Percentiles rank a stretch among this genome's conserved stretches.
phyloP scores from a whole-genome alignment of 2,329 filamentous ascomycete species.

The Aspergillus pseudoterreus region DNA sequence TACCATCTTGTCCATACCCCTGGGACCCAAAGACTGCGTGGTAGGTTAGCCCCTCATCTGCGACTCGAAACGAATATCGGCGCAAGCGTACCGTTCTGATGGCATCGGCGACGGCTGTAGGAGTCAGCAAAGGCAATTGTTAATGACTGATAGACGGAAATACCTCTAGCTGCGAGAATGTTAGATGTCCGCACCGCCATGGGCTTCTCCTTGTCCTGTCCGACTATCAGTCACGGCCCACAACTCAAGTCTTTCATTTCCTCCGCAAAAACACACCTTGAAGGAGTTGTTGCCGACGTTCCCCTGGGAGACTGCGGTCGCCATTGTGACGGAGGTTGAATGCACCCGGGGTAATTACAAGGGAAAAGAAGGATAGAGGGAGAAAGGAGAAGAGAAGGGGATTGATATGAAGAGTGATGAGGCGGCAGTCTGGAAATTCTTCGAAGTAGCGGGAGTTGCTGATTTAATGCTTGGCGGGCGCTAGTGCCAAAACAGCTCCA shows the following conservation, averaged over 20 bases:
- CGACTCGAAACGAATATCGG: constrained; percentile 8
- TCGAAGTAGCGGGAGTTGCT: constrained; percentile 27
- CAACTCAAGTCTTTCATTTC: constrained; percentile 20
- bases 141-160: constrained; percentile 17
- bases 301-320: constrained; percentile 44
- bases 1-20: constrained; percentile 98
- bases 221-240: constrained; percentile 38
- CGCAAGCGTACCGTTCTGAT: constrained; percentile 68
- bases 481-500: constrained; percentile 35
- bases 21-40: constrained; percentile 74
- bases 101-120: constrained; percentile 88
- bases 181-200: constrained; percentile 94
- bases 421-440: constrained; percentile 33
- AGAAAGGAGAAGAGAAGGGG: constrained; percentile 18
- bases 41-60: constrained; percentile 38
- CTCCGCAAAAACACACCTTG: constrained; percentile 48
- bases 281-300: constrained; percentile 62
- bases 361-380: constrained; percentile 9
- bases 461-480: constrained; percentile 28
- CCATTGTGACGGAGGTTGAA: constrained; percentile 43
- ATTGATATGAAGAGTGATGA: constrained; percentile 17
- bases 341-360: constrained; percentile 22
- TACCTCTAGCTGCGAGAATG: constrained; percentile 94
- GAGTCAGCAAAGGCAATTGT: constrained; percentile 22
- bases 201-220: constrained; percentile 90